Conservation (phyloP, 176 grass and related monocot species). For the Pontederia crassipes region DNA sequence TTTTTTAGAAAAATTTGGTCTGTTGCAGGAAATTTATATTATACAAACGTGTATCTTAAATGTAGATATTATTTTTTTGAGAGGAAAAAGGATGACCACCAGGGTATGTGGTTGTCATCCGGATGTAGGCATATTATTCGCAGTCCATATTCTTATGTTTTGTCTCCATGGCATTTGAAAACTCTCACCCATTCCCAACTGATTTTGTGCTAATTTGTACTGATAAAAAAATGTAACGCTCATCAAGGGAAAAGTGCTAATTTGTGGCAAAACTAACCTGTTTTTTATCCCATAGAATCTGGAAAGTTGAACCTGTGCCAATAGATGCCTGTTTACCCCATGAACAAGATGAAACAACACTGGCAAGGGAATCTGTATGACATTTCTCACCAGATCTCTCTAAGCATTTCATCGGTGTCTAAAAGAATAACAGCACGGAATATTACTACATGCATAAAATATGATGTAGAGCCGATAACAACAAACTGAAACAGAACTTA, state of each 20-base stretch:
- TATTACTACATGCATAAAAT: conserved; percentile 7
- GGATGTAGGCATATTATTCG: too few species aligned
- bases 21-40: too few species aligned
- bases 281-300: conserved; percentile 87
- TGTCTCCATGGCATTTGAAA: too few species aligned
- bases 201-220: not conserved
- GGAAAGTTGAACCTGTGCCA: conserved; percentile 80
- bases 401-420: conserved; percentile 99
- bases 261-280: conserved; percentile 36
- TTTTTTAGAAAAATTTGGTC: too few species aligned
- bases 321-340: conserved; percentile 82
- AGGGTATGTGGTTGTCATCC: too few species aligned
- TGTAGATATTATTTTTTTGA: too few species aligned
- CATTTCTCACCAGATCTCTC: conserved; percentile 93
- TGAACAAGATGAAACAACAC: conserved; percentile 82
- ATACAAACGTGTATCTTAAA: too few species aligned
- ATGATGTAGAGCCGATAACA: conserved; percentile 18
- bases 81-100: too few species aligned
- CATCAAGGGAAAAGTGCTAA: not conserved
- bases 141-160: too few species aligned
- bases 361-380: conserved; percentile 65
- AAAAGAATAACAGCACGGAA: conserved; percentile 20
- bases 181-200: too few species aligned
- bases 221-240: not conserved
- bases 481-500: conserved; percentile 8